Evolutionary conservation across 768 basidiomycete species (phyloP).

Genomic region (Kwoniella bestiolae): DNA sequence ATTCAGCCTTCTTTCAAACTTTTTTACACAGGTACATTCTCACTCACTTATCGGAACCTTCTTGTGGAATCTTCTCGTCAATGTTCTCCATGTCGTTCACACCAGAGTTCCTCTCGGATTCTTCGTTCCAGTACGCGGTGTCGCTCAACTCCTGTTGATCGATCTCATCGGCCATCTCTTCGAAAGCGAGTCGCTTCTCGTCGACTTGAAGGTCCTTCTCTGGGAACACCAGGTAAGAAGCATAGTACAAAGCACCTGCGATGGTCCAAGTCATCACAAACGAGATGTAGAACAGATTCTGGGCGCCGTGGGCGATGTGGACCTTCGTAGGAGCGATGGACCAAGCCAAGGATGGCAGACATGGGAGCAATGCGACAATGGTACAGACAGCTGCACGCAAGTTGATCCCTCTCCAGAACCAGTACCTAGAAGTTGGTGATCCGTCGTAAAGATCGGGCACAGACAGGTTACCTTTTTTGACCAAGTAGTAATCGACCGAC

Average conservation of each 20-base stretch:
- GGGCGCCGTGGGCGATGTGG: conserved; percentile 8
- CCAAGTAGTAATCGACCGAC: conserved; percentile 76
- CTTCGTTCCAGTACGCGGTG: background rate
- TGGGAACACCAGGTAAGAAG: conserved; percentile 24
- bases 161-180: conserved; percentile 24
- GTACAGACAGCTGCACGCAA: conserved; percentile 21
- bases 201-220: conserved; percentile 20
- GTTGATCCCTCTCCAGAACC: conserved; percentile 27
- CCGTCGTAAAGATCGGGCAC: conserved; percentile 68
- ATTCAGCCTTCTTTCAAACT: no score
- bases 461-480: conserved; percentile 69
- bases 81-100: background rate
- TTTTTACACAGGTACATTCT: no score
- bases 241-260: conserved; percentile 17
- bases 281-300: conserved; percentile 31
- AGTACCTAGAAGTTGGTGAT: conserved; percentile 19
- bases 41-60: background rate
- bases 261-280: conserved; percentile 30
- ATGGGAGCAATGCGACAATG: conserved; percentile 25
- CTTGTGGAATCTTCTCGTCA: background rate
- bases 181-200: conserved; percentile 17
- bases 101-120: background rate
- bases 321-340: conserved; percentile 19
- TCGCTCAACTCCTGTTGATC: conserved; percentile 22
- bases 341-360: conserved; percentile 28